phyloP scores from a whole-genome alignment of 257 asterid species.

The Solanum arcanum region DNA sequence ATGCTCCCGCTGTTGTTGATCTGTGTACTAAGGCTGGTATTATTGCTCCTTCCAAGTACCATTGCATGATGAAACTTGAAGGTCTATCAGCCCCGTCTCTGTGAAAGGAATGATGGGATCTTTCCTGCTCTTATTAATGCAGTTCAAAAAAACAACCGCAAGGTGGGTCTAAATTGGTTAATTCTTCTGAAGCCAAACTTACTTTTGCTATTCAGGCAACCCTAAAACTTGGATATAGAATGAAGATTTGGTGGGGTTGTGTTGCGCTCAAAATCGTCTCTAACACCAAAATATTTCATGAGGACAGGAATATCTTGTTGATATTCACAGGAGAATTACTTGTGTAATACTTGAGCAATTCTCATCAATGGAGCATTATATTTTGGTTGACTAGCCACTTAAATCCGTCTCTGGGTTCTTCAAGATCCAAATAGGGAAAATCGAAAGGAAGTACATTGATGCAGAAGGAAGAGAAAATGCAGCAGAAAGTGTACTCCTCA shows the following conservation, averaged over 20 bases:
- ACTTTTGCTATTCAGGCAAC: not conserved
- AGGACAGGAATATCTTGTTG: not conserved
- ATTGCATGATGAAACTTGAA: slow-evolving; percentile 62
- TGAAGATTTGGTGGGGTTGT: not conserved
- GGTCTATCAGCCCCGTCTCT: slow-evolving; percentile 45
- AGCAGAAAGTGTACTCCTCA: not conserved
- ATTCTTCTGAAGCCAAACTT: not conserved
- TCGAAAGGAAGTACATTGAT: not conserved
- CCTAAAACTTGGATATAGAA: not conserved
- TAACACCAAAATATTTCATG: not conserved
- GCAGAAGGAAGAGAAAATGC: not conserved
- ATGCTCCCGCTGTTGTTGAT: slow-evolving; percentile 79
- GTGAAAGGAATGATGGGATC: not conserved
- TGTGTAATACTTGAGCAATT: not conserved
- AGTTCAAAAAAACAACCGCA: not conserved
- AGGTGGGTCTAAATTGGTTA: not conserved
- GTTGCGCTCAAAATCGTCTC: not conserved
- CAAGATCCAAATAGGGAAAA: not conserved
- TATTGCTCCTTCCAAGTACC: slow-evolving; percentile 53
- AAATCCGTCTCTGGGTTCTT: not conserved
- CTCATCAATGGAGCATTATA: not conserved
- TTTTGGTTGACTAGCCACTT: not conserved
- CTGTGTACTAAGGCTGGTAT: slow-evolving; percentile 80
- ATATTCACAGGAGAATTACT: not conserved
- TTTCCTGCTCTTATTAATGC: not conserved